Evolutionary conservation across 768 basidiomycete species (phyloP), one percentile per base, ranked within the genome.

Genomic region (Lanmaoa rubissima): DNA sequence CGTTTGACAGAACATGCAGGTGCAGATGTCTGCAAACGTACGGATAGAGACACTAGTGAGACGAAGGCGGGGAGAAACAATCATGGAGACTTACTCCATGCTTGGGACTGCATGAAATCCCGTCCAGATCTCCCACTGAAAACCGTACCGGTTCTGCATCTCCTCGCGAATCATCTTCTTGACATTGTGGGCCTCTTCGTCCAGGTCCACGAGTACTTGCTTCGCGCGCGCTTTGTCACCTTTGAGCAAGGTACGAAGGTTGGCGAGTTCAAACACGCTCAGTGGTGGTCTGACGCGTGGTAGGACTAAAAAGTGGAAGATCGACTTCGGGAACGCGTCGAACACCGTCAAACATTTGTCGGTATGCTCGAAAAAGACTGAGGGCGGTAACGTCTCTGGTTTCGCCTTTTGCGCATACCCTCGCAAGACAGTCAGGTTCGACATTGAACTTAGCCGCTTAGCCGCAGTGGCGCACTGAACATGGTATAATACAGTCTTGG

Each of bases 101-200:
- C 92, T 94, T 14, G 90, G 90, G 16, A 80, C 78, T 1, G 84
- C 88, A 71, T 97, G 94, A 69, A 97, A 95, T 4, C 94, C 94
- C 7, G 76, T 78, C 82, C 85, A 86, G 41, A 95, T 77, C 36
- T 75, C 79, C 89, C 91, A 92, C 60, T 81, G 83, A 72, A 86
- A 90, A 16, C 86, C 86, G 63, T 84, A 86, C n/a, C 77, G 77
- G 58, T 78, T 77, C 42, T 81, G 57, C 94, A 96, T 96, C 73
- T 96, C 93, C 39, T 82, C 80, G 65, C 85, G 78, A 47, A 96
- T 86, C 66, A 85, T 81, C 60, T 74, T 76, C 61, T 79, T 82
- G 44, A 86, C 70, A 12, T 69, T 70, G 48, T 76, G 68, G 5
- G 90, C 88, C 47, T 84, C 87, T 17, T 82, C 78, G 17, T 74